Conservation (phyloP, 345 rosid species). For the Trapa bicornis region DNA sequence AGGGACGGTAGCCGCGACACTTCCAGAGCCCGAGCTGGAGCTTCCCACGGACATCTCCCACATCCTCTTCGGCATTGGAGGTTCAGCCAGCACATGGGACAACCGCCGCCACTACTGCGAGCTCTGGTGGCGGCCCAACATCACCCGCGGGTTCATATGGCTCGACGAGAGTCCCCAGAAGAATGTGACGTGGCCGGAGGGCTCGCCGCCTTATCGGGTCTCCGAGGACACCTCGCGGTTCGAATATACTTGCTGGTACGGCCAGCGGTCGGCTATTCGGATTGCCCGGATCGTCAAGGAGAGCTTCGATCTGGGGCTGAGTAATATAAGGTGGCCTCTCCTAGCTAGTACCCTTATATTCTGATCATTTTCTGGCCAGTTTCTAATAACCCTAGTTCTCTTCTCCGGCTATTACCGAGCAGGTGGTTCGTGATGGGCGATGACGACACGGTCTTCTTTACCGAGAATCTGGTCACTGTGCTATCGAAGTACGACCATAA, state of each 20-base stretch:
- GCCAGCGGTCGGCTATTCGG: conserved; percentile 60
- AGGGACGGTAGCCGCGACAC: background rate
- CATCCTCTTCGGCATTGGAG: conserved; percentile 64
- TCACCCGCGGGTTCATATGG: conserved; percentile 74
- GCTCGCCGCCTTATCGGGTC: conserved; percentile 49
- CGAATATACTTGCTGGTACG: conserved; percentile 53
- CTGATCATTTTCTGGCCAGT: background rate
- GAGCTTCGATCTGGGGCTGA: conserved; percentile 56
- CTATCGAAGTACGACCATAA: conserved; percentile 64
- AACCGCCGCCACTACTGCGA: conserved; percentile 46
- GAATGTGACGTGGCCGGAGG: conserved; percentile 27
- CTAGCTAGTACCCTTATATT: background rate
- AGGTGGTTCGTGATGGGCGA: conserved; percentile 91
- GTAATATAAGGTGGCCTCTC: conserved; percentile 30
- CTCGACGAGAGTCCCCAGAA: conserved; percentile 47
- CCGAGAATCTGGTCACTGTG: conserved; percentile 57
- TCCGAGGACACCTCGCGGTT: conserved; percentile 59
- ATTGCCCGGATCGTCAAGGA: conserved; percentile 76
- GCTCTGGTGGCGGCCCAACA: conserved; percentile 71
- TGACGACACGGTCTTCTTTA: conserved; percentile 76
- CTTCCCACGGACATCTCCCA: conserved; percentile 47
- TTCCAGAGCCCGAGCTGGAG: background rate
- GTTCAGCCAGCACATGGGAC: conserved; percentile 69
- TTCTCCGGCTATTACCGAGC: background rate
- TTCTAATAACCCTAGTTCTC: background rate